These are phyloP conservation scores for Sclerospora graminicola DNA, from an alignment of 352 stramenopile genomes.

Conservation along the genomic window DNA sequence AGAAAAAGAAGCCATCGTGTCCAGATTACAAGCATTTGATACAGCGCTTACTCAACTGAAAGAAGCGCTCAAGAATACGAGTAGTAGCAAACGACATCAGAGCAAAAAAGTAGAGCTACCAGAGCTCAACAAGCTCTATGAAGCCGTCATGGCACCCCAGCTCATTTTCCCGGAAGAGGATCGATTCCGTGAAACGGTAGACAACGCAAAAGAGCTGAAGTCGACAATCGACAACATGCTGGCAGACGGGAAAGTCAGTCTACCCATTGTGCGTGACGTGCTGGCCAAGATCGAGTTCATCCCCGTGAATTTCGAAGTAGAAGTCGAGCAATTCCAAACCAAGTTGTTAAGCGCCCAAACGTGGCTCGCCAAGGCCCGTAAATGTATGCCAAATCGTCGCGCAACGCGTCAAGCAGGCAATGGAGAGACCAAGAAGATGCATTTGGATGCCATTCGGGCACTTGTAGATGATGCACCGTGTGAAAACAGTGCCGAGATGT, in stretches of 20 bases:
- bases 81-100: slow-evolving; percentile 50
- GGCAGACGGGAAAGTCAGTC: slow-evolving; percentile 69
- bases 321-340: slow-evolving; percentile 70
- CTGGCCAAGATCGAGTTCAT: slow-evolving; percentile 74
- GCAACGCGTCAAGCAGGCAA: slow-evolving; percentile 40
- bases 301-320: slow-evolving; percentile 74
- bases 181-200: slow-evolving; percentile 34
- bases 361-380: slow-evolving; percentile 79
- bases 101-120: slow-evolving; percentile 42
- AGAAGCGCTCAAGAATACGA: slow-evolving; percentile 39
- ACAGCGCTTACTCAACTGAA: slow-evolving; percentile 49
- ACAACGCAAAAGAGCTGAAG: slow-evolving; percentile 52
- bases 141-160: slow-evolving; percentile 26
- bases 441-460: slow-evolving; percentile 65
- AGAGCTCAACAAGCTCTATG: slow-evolving; percentile 44
- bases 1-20: slow-evolving; percentile 27
- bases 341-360: slow-evolving; percentile 81
- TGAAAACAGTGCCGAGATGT: slow-evolving; percentile 78
- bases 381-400: slow-evolving; percentile 77
- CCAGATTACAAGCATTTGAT: slow-evolving; percentile 42
- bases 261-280: slow-evolving; percentile 71
- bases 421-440: slow-evolving; percentile 66
- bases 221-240: slow-evolving; percentile 57
- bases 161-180: slow-evolving; percentile 57
- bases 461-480: slow-evolving; percentile 80